Evolutionary conservation across 2,329 filamentous ascomycete species (phyloP).

Genomic region (Ophidiomyces ophidiicola): DNA sequence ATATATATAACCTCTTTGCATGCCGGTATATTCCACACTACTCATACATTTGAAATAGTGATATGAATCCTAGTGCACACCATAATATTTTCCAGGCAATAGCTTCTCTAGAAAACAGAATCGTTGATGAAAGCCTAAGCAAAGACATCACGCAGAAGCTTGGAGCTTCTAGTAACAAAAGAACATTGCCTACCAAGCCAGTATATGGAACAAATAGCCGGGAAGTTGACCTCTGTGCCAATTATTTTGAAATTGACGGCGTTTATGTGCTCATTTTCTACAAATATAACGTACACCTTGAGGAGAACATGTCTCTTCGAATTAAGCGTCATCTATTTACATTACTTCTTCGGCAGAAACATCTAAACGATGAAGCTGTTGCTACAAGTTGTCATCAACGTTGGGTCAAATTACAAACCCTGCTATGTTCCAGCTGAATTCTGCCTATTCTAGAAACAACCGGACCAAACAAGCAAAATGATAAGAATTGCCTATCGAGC

Average conservation of each 20-base stretch:
- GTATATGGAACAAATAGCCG: slow-evolving; percentile 26
- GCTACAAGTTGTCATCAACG: slow-evolving; percentile 52
- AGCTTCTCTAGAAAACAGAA: slow-evolving; percentile 8
- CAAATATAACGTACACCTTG: slow-evolving; percentile 30
- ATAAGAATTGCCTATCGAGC: slow-evolving; percentile 57
- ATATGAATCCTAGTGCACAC: background rate
- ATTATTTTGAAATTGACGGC: slow-evolving; percentile 27
- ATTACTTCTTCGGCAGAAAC: slow-evolving; percentile 30
- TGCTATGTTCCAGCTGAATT: slow-evolving; percentile 56
- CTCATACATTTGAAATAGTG: slow-evolving; percentile 1
- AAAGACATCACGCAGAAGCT: slow-evolving; percentile 14
- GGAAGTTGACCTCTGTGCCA: slow-evolving; percentile 26
- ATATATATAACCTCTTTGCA: too few relatives aligned
- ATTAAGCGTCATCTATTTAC: slow-evolving; percentile 39
- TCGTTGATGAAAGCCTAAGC: slow-evolving; percentile 1
- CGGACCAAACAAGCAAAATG: slow-evolving; percentile 55
- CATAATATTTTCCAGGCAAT: slow-evolving; percentile 5
- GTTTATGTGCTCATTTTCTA: slow-evolving; percentile 27
- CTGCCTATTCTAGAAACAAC: slow-evolving; percentile 48
- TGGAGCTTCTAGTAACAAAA: slow-evolving; percentile 9
- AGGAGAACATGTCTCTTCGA: slow-evolving; percentile 24
- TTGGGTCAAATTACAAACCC: slow-evolving; percentile 46
- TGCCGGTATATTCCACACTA: too few relatives aligned
- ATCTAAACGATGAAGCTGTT: slow-evolving; percentile 21
- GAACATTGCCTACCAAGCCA: slow-evolving; percentile 21